Conservation (phyloP, 2,329 filamentous ascomycete genomes). For the Fusarium irregulare region DNA sequence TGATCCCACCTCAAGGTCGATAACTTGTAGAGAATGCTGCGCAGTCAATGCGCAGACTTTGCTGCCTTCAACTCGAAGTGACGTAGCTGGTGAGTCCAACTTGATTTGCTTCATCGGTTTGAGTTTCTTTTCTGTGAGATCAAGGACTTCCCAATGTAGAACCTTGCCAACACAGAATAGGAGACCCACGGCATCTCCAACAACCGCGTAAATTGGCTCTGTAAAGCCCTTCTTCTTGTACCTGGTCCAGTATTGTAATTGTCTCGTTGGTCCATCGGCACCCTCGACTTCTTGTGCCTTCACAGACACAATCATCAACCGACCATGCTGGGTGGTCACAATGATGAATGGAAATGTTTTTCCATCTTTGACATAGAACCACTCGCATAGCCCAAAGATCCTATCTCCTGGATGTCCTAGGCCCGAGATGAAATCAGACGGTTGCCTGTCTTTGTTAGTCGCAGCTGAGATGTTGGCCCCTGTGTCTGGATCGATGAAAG, state of each 20-base stretch:
- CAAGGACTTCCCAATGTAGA: constrained; percentile 68
- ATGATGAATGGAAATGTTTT: constrained; percentile 72
- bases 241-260: constrained; percentile 65
- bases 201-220: constrained; percentile 66
- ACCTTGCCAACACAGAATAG: constrained; percentile 65
- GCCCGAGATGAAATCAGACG: constrained; percentile 63
- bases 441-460: constrained; percentile 54
- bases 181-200: constrained; percentile 65
- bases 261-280: constrained; percentile 27
- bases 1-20: constrained; percentile 59
- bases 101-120: constrained; percentile 58
- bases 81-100: constrained; percentile 65
- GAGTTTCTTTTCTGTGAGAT: constrained; percentile 63
- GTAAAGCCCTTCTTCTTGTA: constrained; percentile 60
- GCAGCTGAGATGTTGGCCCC: constrained; percentile 64
- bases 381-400: constrained; percentile 72
- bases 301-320: constrained; percentile 67
- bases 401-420: constrained; percentile 68
- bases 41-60: constrained; percentile 64
- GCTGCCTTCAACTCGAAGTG: constrained; percentile 59
- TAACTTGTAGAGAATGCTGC: constrained; percentile 66
- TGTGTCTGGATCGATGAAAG: constrained; percentile 67
- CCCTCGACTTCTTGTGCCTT: constrained; percentile 42
- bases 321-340: constrained; percentile 65
- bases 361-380: constrained; percentile 68